Percentiles rank a stretch among this genome's conserved stretches.
Conservation (phyloP, 2,329 filamentous ascomycete genomes). For the Diaporthe sp. region DNA sequence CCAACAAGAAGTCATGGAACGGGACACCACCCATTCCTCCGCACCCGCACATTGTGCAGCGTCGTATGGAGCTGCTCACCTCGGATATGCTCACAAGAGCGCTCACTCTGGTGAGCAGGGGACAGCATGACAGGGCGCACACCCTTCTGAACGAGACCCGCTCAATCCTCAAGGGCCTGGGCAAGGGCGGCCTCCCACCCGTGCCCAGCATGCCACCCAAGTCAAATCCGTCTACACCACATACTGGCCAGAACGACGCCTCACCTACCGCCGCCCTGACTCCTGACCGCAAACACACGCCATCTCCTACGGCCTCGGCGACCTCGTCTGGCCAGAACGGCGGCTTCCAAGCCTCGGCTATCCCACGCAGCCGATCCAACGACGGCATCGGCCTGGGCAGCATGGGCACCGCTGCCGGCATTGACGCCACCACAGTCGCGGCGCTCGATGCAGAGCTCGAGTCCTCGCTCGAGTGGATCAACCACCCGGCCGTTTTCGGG, state of each 20-base stretch:
- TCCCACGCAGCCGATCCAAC: constrained; percentile 67
- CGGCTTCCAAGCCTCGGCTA: constrained; percentile 56
- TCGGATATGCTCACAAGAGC: constrained; percentile 98
- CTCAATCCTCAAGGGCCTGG: constrained; percentile 94
- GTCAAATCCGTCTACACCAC: constrained; percentile 65
- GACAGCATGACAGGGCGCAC: constrained; percentile 93
- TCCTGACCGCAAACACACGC: constrained; percentile 69
- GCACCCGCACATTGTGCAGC: constrained; percentile 93
- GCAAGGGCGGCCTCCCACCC: constrained; percentile 93
- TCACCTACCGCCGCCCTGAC: constrained; percentile 61
- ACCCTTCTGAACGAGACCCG: constrained; percentile 94
- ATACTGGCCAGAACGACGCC: constrained; percentile 54
- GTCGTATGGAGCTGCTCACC: constrained; percentile 96
- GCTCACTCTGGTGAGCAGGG: constrained; percentile 88
- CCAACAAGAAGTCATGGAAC: constrained; percentile 74
- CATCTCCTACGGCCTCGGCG: constrained; percentile 66
- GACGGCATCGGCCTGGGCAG: constrained; percentile 70
- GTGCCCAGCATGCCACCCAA: constrained; percentile 75
- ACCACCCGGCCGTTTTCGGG: constrained; percentile 93
- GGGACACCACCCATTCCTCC: constrained; percentile 88
- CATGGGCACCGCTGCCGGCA: constrained; percentile 70
- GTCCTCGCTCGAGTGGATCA: constrained; percentile 95
- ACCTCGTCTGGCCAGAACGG: constrained; percentile 41
- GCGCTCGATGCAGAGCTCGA: constrained; percentile 94
- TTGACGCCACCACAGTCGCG: constrained; percentile 84